These are phyloP conservation scores for Kappamyces sp. DNA, from an alignment of 192 early-diverging fungal species.

Conservation along the genomic window DNA sequence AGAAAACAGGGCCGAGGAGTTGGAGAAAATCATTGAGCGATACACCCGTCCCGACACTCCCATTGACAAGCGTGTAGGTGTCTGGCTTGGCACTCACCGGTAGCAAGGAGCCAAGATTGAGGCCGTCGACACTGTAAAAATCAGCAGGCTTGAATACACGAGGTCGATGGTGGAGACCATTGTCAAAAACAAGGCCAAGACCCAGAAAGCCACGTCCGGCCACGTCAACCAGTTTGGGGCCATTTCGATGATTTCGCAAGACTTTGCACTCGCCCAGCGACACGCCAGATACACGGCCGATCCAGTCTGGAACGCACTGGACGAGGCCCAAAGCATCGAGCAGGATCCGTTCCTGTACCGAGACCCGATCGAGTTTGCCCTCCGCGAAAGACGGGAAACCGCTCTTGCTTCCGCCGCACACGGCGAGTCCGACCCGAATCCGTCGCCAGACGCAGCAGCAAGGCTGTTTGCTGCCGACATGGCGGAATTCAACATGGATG, in stretches of 20 bases:
- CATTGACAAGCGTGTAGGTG: not conserved
- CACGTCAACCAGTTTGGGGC: conserved; percentile 13
- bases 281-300: conserved; percentile 1
- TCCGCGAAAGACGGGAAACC: not conserved
- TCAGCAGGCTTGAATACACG: conserved; percentile 3
- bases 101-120: not conserved
- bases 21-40: conserved; percentile 9
- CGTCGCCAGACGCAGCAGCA: not conserved
- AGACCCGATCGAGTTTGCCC: not conserved
- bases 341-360: not conserved
- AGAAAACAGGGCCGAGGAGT: not conserved
- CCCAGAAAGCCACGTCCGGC: conserved; percentile 1
- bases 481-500: not conserved
- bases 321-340: not conserved
- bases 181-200: conserved; percentile 10
- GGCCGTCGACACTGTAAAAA: conserved; percentile 10
- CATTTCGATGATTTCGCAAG: conserved; percentile 2
- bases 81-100: not conserved
- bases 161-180: not conserved
- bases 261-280: conserved; percentile 1
- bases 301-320: conserved; percentile 9
- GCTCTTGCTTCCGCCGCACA: not conserved
- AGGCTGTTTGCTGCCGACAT: not conserved
- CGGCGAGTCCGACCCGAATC: not conserved
- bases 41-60: conserved; percentile 11